These are phyloP conservation scores for Mortierella hygrophila DNA, from an alignment of 192 early-diverging fungal species.

Conservation along the genomic window DNA sequence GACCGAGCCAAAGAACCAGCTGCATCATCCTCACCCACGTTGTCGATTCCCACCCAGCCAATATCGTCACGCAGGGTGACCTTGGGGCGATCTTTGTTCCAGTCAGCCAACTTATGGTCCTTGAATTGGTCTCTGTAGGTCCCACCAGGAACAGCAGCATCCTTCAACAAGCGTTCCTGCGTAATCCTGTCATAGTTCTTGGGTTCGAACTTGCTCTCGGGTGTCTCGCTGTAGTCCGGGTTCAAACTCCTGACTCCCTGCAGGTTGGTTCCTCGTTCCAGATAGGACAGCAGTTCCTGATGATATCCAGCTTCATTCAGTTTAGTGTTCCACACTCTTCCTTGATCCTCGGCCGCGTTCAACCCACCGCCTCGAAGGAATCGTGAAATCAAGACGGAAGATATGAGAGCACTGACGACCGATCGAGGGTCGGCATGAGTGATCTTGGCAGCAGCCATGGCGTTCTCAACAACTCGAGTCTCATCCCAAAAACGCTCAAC, in stretches of 20 bases:
- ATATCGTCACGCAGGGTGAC: conserved; percentile 14
- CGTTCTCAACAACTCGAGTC: conserved; percentile 48
- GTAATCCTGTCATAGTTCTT: conserved; percentile 21
- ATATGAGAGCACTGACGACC: conserved; percentile 43
- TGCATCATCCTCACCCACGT: conserved; percentile 47
- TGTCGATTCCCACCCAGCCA: conserved; percentile 45
- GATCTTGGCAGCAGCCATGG: conserved; percentile 57
- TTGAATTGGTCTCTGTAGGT: conserved; percentile 1
- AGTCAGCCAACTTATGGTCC: neutral
- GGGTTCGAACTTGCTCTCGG: conserved; percentile 11
- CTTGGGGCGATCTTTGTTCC: conserved; percentile 32
- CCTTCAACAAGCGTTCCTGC: neutral
- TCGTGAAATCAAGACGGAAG: conserved; percentile 53
- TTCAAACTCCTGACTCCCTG: conserved; percentile 15
- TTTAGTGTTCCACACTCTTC: conserved; percentile 19
- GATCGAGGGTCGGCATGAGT: conserved; percentile 61
- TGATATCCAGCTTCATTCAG: conserved; percentile 9
- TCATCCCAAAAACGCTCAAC: conserved; percentile 57
- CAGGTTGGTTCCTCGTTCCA: conserved; percentile 32
- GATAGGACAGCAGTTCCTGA: conserved; percentile 21
- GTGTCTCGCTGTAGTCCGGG: conserved; percentile 22
- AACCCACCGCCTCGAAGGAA: conserved; percentile 40
- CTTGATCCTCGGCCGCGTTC: neutral
- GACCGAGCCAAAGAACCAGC: conserved; percentile 22
- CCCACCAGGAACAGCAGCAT: conserved; percentile 1